Base-by-base conservation (phyloP, 768 basidiomycete species). In the Mycena belliarum region DNA sequence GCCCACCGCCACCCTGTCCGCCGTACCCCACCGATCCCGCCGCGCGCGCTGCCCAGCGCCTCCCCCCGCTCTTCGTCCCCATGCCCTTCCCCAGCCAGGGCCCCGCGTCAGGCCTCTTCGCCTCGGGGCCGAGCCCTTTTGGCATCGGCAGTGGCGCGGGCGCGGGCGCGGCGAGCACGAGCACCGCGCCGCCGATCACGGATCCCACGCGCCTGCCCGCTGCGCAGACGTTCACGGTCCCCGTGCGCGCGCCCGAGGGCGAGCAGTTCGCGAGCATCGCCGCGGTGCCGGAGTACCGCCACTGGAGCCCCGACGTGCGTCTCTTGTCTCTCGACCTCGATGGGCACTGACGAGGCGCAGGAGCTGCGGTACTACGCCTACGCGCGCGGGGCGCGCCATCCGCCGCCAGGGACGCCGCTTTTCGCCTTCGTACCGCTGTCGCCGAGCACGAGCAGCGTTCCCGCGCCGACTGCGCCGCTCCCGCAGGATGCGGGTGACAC, bases 41-140 rank as follows among this genome's bases (percentile, higher is more conserved):
- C 23, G 70, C 70, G 3, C 77, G 79, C 14, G 52, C 68, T 0
- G 72, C 75, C 0, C 67, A 77, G 26, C 69, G 73, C 26, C 71
- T 80, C 2, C 68, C 76, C 1, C 76, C 74, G 1, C 69, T 76
- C 32, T 79, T 79, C 49, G 69, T 71, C 3, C 76, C 79, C 32
- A 55, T 58, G 6, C 57, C 58, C 5, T 60, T 63, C 29, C 45
- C 58, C 37, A 54, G 21, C 2, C 40, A n/a, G 18, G 38, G 33
- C 33, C 29, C 29, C 29, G 29, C 29, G 12, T 32, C 29, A 32
- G 33, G 33, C 6, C 33, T 15, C 33, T 35, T 15, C 12, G 33
- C 33, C 33, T 15, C 33, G 9, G 33, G 12, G 33, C 33, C 33
- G 25, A 24, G 15, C 20, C 43, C 16, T 12, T 3, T 25, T 6